A percentile compares a stretch with the other conserved stretches of the same genome.
phyloP scores from a whole-genome alignment of 2,329 filamentous ascomycete genomes.

The Diaporthe ilicicola region DNA sequence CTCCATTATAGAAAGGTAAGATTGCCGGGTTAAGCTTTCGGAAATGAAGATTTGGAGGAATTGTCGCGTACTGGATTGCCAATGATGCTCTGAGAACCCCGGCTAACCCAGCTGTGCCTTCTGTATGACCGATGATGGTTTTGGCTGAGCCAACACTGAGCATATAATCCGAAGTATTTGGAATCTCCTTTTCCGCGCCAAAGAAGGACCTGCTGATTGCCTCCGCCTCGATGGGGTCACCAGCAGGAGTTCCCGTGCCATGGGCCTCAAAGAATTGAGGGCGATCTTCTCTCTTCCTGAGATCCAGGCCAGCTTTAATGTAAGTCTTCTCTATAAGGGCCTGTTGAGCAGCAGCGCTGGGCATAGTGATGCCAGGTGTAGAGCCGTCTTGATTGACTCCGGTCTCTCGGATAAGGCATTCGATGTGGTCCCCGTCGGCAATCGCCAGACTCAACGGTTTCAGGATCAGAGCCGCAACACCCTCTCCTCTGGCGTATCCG shows the following conservation, averaged over 20 bases:
- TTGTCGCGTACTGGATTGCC: slow-evolving; percentile 41
- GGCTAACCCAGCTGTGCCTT: slow-evolving; percentile 47
- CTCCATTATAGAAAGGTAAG: too few relatives aligned
- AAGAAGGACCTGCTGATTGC: slow-evolving; percentile 36
- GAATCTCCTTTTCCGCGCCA: too few relatives aligned
- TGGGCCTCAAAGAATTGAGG: slow-evolving; percentile 43
- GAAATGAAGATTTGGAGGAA: slow-evolving; percentile 45
- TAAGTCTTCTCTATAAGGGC: too few relatives aligned
- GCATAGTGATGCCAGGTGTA: slow-evolving; percentile 47
- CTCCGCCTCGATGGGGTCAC: slow-evolving; percentile 40
- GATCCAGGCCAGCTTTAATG: slow-evolving; percentile 38
- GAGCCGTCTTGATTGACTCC: slow-evolving; percentile 55
- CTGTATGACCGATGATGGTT: slow-evolving; percentile 46
- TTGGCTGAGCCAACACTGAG: slow-evolving; percentile 38
- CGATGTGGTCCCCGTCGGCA: slow-evolving; percentile 41
- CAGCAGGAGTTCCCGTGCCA: slow-evolving; percentile 50
- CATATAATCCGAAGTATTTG: too few relatives aligned
- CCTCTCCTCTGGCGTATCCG: slow-evolving; percentile 64
- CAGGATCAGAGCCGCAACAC: slow-evolving; percentile 53
- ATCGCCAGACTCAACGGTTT: slow-evolving; percentile 1
- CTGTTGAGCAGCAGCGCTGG: slow-evolving; percentile 45
- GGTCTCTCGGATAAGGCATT: slow-evolving; percentile 53
- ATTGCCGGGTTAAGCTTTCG: too few relatives aligned
- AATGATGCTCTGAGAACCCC: slow-evolving; percentile 45
- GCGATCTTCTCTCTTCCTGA: slow-evolving; percentile 24